Base-by-base conservation (phyloP, 1,284 basidiomycete genomes). In the Anthracocystis walkeri region DNA sequence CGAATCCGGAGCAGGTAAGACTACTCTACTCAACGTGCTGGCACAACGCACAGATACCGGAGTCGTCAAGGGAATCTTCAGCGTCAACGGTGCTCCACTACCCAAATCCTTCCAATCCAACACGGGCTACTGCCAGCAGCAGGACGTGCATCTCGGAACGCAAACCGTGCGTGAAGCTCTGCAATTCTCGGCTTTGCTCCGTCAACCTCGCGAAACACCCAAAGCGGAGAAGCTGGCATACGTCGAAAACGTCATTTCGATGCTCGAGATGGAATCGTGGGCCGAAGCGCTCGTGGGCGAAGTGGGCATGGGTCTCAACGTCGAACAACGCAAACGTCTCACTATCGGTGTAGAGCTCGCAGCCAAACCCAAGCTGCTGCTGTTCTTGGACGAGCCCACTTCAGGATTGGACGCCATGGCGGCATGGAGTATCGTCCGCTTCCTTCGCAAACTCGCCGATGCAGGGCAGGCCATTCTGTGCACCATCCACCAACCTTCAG, bases 401-500 rank as follows among this genome's bases (percentile, higher is more conserved):
- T 80, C 79, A 3, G 80, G 81, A 46, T 63, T 81, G 25, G 79
- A 80, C 23, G 75, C 64, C 20, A 66, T 66, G 64, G 64, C 64
- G 21, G 58, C 70, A 58, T 80, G 78, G 74, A 75, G 74, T n/a
- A 74, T 86, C 33, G 76, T 81, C 18, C 78, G 81, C 2, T 83
- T 86, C 75, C 66, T 86, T 11, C 75, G 82, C 46, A 82, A 85
- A 72, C 74, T 86, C 10, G 83, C 85, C 25, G 57, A 67, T 56
- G 70, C 81, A 58, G 66, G 83, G 44, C 77, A 85, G 42, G 80
- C 83, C 18, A 82, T 86, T 42, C 70, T 86, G 41, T 85, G 83
- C 62, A 86, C 86, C 44, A 82, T 86, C 48, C 86, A 86, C 59
- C 86, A 86, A 67, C 86, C 85, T 1, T 84, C 81, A 21, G 77